Conservation (phyloP, 2,329 filamentous ascomycete genomes). For the Pestalotiopsis sp. region DNA sequence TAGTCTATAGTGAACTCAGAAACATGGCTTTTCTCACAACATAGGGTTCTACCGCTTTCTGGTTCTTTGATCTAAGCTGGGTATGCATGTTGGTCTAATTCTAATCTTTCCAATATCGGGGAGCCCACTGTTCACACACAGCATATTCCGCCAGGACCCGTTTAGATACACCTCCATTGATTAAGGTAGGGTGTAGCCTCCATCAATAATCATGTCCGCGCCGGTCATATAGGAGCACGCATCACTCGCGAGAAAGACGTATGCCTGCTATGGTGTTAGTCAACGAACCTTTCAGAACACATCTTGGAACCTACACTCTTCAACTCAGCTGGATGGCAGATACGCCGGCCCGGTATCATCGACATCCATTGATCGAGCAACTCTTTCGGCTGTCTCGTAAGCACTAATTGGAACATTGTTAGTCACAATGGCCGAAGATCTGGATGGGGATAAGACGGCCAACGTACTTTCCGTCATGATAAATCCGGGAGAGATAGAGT, state of each 20-base stretch:
- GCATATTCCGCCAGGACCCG: no score
- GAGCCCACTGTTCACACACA: no score
- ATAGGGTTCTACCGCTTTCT: no score
- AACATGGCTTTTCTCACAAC: no score
- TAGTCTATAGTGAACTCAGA: no score
- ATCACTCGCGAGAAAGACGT: slow-evolving; percentile 81
- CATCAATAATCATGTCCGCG: slow-evolving; percentile 48
- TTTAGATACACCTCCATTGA: not conserved
- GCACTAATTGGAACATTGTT: not conserved
- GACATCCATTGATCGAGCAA: not conserved
- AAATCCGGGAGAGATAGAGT: slow-evolving; percentile 87
- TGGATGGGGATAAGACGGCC: not conserved
- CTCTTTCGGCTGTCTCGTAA: not conserved
- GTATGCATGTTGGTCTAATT: no score
- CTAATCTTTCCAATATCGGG: no score
- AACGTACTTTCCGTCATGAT: slow-evolving; percentile 74
- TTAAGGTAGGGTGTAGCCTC: slow-evolving; percentile 41
- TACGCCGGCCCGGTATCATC: not conserved
- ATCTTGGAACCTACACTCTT: not conserved
- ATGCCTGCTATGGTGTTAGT: slow-evolving; percentile 45
- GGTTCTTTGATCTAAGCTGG: no score
- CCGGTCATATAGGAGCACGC: slow-evolving; percentile 78
- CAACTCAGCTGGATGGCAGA: not conserved
- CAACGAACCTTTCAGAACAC: not conserved
- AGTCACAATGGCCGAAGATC: not conserved